phyloP scores from a whole-genome alignment of 306 rosid genomes.

The Prunus davidiana region DNA sequence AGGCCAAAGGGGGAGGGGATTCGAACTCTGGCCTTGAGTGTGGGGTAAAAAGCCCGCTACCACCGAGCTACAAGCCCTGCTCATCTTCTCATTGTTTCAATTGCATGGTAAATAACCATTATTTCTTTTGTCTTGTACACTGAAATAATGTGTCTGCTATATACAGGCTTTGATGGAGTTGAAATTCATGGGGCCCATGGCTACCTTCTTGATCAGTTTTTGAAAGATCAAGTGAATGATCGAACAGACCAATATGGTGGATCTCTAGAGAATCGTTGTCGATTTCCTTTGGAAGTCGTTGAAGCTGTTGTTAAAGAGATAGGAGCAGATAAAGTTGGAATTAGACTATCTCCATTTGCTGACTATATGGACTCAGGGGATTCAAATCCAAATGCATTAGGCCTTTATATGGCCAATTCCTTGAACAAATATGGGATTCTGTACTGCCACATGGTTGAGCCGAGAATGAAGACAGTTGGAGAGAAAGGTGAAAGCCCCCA shows the following conservation, averaged over 20 bases:
- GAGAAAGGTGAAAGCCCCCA: slow-evolving; percentile 6
- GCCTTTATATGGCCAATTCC: slow-evolving; percentile 44
- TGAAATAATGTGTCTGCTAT: not conserved
- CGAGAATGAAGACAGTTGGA: slow-evolving; percentile 48
- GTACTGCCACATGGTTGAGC: slow-evolving; percentile 65
- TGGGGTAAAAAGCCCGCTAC: not conserved
- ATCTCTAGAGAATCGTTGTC: slow-evolving; percentile 61
- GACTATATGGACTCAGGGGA: slow-evolving; percentile 53
- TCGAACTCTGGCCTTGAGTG: not conserved
- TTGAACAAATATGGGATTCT: slow-evolving; percentile 39
- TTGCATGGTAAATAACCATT: not conserved
- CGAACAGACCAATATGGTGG: slow-evolving; percentile 41
- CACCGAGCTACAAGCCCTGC: not conserved
- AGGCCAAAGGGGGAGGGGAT: not conserved
- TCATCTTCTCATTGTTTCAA: not conserved
- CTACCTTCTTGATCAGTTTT: slow-evolving; percentile 35
- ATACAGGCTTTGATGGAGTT: slow-evolving; percentile 45
- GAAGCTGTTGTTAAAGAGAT: slow-evolving; percentile 46
- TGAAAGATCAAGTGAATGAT: slow-evolving; percentile 39
- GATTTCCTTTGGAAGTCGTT: slow-evolving; percentile 52
- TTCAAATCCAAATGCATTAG: slow-evolving; percentile 59
- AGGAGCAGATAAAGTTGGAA: slow-evolving; percentile 62
- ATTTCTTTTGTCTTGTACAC: not conserved
- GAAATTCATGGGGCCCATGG: slow-evolving; percentile 47
- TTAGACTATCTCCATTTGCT: slow-evolving; percentile 69